Evolutionary conservation across 805 yeast species (phyloP).

Genomic region (Teunomyces kruisii): DNA sequence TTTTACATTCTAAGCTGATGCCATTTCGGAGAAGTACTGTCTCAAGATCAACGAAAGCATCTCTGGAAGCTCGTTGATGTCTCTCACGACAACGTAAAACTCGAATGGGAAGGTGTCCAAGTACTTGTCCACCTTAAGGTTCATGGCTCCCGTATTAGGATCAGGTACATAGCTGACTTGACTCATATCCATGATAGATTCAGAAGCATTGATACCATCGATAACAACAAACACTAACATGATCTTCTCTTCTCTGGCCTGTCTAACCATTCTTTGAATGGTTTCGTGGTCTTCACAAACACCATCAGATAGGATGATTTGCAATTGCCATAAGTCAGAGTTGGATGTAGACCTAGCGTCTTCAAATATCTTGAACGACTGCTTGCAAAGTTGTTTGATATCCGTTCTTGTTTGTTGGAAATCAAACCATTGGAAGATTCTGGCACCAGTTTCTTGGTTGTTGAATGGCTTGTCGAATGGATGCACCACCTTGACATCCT

Average conservation of each 20-base stretch:
- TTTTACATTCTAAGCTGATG: slow-evolving; percentile 5
- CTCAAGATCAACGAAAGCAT: slow-evolving; percentile 86
- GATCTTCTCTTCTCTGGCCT: slow-evolving; percentile 86
- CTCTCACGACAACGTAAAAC: slow-evolving; percentile 89
- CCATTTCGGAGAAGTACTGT: slow-evolving; percentile 79
- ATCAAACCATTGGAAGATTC: slow-evolving; percentile 81
- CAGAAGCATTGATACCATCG: slow-evolving; percentile 82
- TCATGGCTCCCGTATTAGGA: slow-evolving; percentile 60
- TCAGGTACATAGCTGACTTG: slow-evolving; percentile 85
- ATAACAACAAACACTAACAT: slow-evolving; percentile 94
- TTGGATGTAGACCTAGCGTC: slow-evolving; percentile 48
- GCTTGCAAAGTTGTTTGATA: slow-evolving; percentile 67
- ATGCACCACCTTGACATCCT: slow-evolving; percentile 77
- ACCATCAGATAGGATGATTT: slow-evolving; percentile 93
- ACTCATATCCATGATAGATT: slow-evolving; percentile 90
- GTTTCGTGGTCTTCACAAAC: slow-evolving; percentile 93
- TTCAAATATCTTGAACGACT: slow-evolving; percentile 72
- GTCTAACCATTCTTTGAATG: slow-evolving; percentile 78
- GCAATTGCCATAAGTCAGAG: slow-evolving; percentile 85
- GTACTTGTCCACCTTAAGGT: slow-evolving; percentile 76
- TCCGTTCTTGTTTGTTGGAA: slow-evolving; percentile 89
- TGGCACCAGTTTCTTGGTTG: slow-evolving; percentile 73
- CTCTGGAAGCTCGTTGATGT: slow-evolving; percentile 86
- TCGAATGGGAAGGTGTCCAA: slow-evolving; percentile 96
- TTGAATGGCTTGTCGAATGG: slow-evolving; percentile 85